Base-by-base conservation (phyloP, 2,329 filamentous ascomycete species). In the Biscogniauxia sp. region DNA sequence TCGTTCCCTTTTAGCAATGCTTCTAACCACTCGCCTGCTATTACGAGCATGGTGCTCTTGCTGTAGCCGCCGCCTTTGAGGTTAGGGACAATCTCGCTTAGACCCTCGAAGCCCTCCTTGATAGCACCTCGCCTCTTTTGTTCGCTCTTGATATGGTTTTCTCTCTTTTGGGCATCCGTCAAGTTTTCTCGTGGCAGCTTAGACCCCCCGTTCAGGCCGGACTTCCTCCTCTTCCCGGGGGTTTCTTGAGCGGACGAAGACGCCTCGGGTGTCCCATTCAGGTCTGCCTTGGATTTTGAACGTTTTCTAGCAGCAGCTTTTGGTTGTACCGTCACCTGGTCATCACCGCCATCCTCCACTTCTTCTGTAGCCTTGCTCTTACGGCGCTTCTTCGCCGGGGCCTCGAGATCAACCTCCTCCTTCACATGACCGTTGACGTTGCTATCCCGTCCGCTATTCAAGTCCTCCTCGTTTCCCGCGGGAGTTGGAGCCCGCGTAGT, bases 141-240 rank as follows among this genome's bases (percentile, higher is more conserved):
- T 52, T 74, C 73, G 54, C 72, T 74, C 53, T 68, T 71, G 69
- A 94, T 94, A 53, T 93, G 79, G 25, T 91, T 92, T 54, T 92
- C 83, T 37, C 93, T 84, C 75, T 95, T 96, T 76, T 96, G 91
- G 72, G 96, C 92, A 56, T 92, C 95, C 56, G 88, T 82, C 65
- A 96, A 92, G 67, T 97, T 96, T 69, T 88, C 88, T 25, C 89
- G 77, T 2, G 80, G 71, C 1, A 77, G 60, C 68, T 87, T 88
- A 19, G 74, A n/a, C 1, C 37, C 65, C 9, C 67, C 73, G 49
- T 70, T 76, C n/a, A 64, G 66, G 6, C 71, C 73, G 1, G 83
- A 84, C 68, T 84, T 86, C 41, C 82, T 79, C 54, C 83, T 77
- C 68, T 84, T 84, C 15, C 75, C 74, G 1, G 71, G 55, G 1